Conservation (phyloP, 2,329 filamentous ascomycete species). For the Aspergillus candidus region DNA sequence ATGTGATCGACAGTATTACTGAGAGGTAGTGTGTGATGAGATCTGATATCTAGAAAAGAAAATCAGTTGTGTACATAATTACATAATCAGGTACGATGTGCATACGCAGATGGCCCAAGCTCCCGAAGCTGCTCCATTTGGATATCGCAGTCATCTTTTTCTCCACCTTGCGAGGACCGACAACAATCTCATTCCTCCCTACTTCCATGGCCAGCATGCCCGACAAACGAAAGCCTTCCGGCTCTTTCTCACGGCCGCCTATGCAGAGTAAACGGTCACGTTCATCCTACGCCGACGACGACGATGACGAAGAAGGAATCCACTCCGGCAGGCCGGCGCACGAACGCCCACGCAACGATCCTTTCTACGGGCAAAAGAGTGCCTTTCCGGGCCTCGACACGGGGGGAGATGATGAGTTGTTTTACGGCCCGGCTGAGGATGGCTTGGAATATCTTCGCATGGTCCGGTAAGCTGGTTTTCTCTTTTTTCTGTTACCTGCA, state of each 20-base stretch:
- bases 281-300: constrained; percentile 24
- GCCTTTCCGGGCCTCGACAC: constrained; percentile 60
- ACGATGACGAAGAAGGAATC: constrained; percentile 19
- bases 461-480: constrained; percentile 55
- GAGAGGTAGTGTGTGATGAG: too few relatives aligned
- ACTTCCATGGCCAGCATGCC: constrained; percentile 21
- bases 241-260: constrained; percentile 8
- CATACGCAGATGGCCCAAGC: constrained; percentile 19
- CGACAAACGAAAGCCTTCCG: constrained; percentile 28
- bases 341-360: constrained; percentile 48
- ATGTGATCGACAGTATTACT: too few relatives aligned
- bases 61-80: too few relatives aligned
- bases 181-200: background rate
- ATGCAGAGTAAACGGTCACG: constrained; percentile 28
- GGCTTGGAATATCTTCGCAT: constrained; percentile 65
- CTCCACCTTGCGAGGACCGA: constrained; percentile 2
- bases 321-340: constrained; percentile 13
- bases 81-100: too few relatives aligned
- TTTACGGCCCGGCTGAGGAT: constrained; percentile 62
- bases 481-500: constrained; percentile 23
- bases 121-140: constrained; percentile 7
- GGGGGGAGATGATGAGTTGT: constrained; percentile 49
- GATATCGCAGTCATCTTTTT: constrained; percentile 8
- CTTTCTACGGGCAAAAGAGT: constrained; percentile 64
- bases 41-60: too few relatives aligned